Evolutionary conservation across 2,329 filamentous ascomycete species (phyloP).

Genomic region (Pyricularia sp.): DNA sequence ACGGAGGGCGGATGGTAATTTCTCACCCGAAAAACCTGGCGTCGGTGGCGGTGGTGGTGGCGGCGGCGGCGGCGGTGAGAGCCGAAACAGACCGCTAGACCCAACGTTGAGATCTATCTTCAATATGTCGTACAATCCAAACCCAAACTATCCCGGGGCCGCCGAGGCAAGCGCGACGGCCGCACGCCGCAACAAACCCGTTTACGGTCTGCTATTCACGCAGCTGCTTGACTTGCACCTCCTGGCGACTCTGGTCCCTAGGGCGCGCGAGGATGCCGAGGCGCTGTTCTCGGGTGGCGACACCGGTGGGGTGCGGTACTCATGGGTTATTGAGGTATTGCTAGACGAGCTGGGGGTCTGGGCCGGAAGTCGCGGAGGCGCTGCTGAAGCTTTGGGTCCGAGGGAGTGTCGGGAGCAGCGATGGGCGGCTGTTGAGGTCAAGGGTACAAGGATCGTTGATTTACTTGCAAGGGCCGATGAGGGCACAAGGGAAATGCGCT

Average conservation of each 20-base stretch:
- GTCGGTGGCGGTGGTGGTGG: not conserved
- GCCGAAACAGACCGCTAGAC: slow-evolving; percentile 18
- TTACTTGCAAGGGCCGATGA: slow-evolving; percentile 17
- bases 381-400: slow-evolving; percentile 6
- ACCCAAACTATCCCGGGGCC: slow-evolving; percentile 6
- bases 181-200: slow-evolving; percentile 28
- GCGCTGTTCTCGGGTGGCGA: slow-evolving; percentile 11
- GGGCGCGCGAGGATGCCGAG: slow-evolving; percentile 26
- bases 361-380: slow-evolving; percentile 14
- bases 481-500: not conserved
- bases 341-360: slow-evolving; percentile 36
- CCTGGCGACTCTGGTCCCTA: slow-evolving; percentile 32
- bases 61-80: slow-evolving; percentile 2
- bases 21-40: slow-evolving; percentile 1
- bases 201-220: slow-evolving; percentile 40
- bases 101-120: slow-evolving; percentile 38
- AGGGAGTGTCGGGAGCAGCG: slow-evolving; percentile 34
- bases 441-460: slow-evolving; percentile 19
- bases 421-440: slow-evolving; percentile 36
- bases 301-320: slow-evolving; percentile 11
- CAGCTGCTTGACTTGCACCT: slow-evolving; percentile 43
- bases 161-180: slow-evolving; percentile 5
- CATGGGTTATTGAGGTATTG: slow-evolving; percentile 37
- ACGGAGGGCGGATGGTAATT: not conserved
- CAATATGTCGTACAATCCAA: slow-evolving; percentile 17